Evolutionary conservation across 345 rosid species (phyloP).

Genomic region (Melaleuca quinquenervia): DNA sequence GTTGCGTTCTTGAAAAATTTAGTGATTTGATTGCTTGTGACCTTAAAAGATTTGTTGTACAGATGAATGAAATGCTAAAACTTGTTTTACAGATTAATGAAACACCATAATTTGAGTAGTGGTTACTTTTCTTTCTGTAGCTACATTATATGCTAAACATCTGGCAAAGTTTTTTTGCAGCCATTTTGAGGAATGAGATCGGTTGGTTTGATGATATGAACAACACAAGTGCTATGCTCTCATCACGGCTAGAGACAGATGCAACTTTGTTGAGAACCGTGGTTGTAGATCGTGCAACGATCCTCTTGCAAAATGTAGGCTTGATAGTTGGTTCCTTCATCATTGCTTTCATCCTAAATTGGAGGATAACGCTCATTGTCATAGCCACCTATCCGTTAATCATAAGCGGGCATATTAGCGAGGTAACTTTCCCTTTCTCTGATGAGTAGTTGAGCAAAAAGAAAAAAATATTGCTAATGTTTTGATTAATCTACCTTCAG

Average conservation of each 20-base stretch:
- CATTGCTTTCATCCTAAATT: slow-evolving; percentile 80
- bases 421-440: slow-evolving; percentile 33
- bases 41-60: background rate
- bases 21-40: background rate
- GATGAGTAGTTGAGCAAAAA: background rate
- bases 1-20: background rate
- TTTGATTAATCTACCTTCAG: slow-evolving; percentile 22
- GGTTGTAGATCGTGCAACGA: slow-evolving; percentile 73
- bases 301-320: slow-evolving; percentile 76
- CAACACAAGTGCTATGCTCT: slow-evolving; percentile 78
- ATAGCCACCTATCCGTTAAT: slow-evolving; percentile 73
- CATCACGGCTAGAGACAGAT: slow-evolving; percentile 75
- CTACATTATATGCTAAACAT: background rate
- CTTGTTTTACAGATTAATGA: background rate
- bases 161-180: slow-evolving; percentile 16
- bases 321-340: slow-evolving; percentile 59
- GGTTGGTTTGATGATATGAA: slow-evolving; percentile 90
- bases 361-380: slow-evolving; percentile 91
- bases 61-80: background rate
- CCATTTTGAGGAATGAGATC: slow-evolving; percentile 78
- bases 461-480: background rate
- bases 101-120: background rate
- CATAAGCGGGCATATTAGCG: slow-evolving; percentile 94
- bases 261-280: slow-evolving; percentile 64
- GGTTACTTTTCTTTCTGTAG: background rate